Conservation (phyloP, 2,329 filamentous ascomycete species). For the Paracamarosporium sp. region DNA sequence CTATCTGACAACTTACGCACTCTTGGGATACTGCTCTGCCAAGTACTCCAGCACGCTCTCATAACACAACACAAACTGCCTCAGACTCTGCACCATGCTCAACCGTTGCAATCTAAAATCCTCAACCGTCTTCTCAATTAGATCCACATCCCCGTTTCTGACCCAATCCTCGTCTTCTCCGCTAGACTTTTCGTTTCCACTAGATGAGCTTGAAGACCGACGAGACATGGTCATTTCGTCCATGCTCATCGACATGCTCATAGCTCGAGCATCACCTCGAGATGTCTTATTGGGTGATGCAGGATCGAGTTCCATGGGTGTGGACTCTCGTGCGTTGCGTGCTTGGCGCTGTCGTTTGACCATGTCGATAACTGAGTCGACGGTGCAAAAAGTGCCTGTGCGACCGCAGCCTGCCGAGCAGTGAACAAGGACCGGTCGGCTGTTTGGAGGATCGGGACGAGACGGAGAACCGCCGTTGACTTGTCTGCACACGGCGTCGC, state of each 20-base stretch:
- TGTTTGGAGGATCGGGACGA: slow-evolving; percentile 60
- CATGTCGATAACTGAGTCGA: slow-evolving; percentile 96
- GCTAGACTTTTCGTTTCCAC: slow-evolving; percentile 1
- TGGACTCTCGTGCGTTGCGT: slow-evolving; percentile 37
- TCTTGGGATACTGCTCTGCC: slow-evolving; percentile 51
- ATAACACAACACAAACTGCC: slow-evolving; percentile 95
- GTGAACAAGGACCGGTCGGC: slow-evolving; percentile 85
- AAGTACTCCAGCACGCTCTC: slow-evolving; percentile 94
- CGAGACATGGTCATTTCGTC: slow-evolving; percentile 11
- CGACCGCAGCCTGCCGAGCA: slow-evolving; percentile 96
- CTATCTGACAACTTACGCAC: slow-evolving; percentile 27
- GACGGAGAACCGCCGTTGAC: slow-evolving; percentile 56
- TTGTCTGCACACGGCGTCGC: slow-evolving; percentile 72
- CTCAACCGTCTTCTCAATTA: slow-evolving; percentile 86
- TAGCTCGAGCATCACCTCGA: slow-evolving; percentile 4
- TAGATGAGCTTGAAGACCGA: slow-evolving; percentile 17
- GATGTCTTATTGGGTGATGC: background rate
- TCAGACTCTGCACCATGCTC: slow-evolving; percentile 95
- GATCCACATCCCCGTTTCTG: slow-evolving; percentile 72
- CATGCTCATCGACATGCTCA: slow-evolving; percentile 3
- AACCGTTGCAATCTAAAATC: slow-evolving; percentile 87
- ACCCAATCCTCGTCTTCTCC: slow-evolving; percentile 61
- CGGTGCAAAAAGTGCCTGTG: slow-evolving; percentile 95
- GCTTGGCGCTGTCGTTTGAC: slow-evolving; percentile 78
- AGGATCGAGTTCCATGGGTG: slow-evolving; percentile 54